A percentile compares a stretch with the other conserved stretches of the same genome.
Conservation (phyloP, 495 filamentous ascomycete genomes). For the Pyronema omphalodes region DNA sequence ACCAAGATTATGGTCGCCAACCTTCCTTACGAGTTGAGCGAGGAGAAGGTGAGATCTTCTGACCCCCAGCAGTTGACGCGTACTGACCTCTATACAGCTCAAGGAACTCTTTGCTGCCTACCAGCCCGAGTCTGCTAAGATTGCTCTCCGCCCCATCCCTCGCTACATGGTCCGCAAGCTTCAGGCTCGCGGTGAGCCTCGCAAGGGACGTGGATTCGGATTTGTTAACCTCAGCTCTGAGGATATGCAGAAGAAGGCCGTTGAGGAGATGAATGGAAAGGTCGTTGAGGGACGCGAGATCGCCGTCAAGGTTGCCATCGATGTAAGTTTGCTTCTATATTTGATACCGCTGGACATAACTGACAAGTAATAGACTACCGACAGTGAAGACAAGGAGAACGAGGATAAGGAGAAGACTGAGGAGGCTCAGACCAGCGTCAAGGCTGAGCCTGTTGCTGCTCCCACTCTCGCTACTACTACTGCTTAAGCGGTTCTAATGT, state of each 20-base stretch:
- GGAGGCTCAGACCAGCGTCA: conserved; percentile 19
- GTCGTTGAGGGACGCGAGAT: conserved; percentile 96
- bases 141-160: conserved; percentile 92
- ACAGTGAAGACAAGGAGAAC: conserved; percentile 32
- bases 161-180: conserved; percentile 99
- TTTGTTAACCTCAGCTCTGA: conserved; percentile 93
- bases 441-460: conserved; percentile 17
- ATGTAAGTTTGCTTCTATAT: conserved; percentile 32
- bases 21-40: conserved; percentile 89
- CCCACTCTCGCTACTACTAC: conserved; percentile 8
- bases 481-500: neutral
- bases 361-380: conserved; percentile 20
- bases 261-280: conserved; percentile 96
- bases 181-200: conserved; percentile 87
- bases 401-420: conserved; percentile 16
- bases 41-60: conserved; percentile 61
- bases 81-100: conserved; percentile 39
- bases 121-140: conserved; percentile 82
- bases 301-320: conserved; percentile 98
- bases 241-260: conserved; percentile 91
- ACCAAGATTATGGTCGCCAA: conserved; percentile 99
- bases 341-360: too few relatives aligned
- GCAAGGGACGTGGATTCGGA: conserved; percentile 97
- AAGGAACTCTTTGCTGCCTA: conserved; percentile 89
- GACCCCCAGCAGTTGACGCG: conserved; percentile 2